Base-by-base conservation (phyloP, 805 yeast genomes). In the Priceomyces melissophilus region DNA sequence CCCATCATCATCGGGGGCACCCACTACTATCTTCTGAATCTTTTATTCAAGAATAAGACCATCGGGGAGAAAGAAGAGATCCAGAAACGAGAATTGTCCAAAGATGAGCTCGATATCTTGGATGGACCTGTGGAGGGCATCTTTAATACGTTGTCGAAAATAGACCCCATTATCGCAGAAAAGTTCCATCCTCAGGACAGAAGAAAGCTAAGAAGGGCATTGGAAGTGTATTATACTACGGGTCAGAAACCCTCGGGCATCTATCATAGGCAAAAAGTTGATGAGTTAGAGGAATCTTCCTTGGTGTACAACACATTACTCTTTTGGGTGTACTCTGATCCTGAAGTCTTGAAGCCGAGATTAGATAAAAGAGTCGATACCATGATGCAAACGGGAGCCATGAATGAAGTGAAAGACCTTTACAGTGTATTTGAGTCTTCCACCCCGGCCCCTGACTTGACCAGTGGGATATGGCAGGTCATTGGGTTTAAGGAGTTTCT, bases 1-100 rank as follows among this genome's bases (percentile, higher is more conserved):
- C 97, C 99, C 0, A 85, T 93, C 2, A 59, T 93, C 0, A 93
- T 93, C 1, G 99, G 99, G 4, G 99, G 99, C 0, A 93, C 99
- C 0, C 97, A 90, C 56, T 93, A 93, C 60, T 93, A 93, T 57
- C 67, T 88, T 29, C 96, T 87, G 60, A 79, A 86, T 7, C 58
- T 91, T 6, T 57, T 87, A 7, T 87, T 90, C 57, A 71, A 76
- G 30, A 87, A 88, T 53, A 80, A 79, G 43, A 81, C 86, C 0
- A 73, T 84, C 5, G 74, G 72, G 3, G 58, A 67, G 2, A 43
- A 44, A 11, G 54, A 52, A 10, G 23, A 25, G 15, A 32, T 28
- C 11, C 36, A 14, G 36, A 60, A 38, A 57, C 70, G 9, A 32
- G 77, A 51, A 23, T 50, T 63, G 37, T 58, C 63, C 1, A 35